A percentile compares a stretch with the other conserved stretches of the same genome.
phyloP scores from a whole-genome alignment of 495 filamentous ascomycete species.

The Neurospora sublineolata region DNA sequence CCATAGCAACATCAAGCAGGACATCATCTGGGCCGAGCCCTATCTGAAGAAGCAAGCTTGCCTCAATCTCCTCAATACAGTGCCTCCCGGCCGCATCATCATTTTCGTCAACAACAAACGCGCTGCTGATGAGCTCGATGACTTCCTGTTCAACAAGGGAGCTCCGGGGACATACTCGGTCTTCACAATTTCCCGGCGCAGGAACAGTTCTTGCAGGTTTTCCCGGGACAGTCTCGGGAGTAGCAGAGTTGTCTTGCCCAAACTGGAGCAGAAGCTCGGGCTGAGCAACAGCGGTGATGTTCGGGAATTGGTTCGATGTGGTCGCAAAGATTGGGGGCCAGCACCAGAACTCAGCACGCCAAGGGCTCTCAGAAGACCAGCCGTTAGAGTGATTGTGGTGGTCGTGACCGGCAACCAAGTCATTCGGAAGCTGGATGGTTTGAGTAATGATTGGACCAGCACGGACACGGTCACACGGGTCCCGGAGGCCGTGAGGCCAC shows the following conservation, averaged over 20 bases:
- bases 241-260: not conserved
- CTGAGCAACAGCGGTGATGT: not conserved
- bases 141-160: slow-evolving; percentile 67
- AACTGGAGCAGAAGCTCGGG: not conserved
- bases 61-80: slow-evolving; percentile 56
- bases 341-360: not conserved
- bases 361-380: not conserved
- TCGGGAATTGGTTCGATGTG: not conserved
- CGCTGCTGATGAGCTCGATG: slow-evolving; percentile 69
- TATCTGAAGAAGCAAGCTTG: slow-evolving; percentile 56
- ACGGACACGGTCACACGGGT: not conserved
- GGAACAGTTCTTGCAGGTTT: slow-evolving; percentile 63
- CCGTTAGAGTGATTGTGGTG: not conserved
- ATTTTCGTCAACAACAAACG: slow-evolving; percentile 80
- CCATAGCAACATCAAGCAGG: slow-evolving; percentile 69
- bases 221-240: slow-evolving; percentile 50
- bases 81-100: slow-evolving; percentile 66
- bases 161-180: slow-evolving; percentile 43
- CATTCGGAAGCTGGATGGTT: not conserved
- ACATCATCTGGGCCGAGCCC: slow-evolving; percentile 52
- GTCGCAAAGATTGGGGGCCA: not conserved
- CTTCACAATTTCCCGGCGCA: slow-evolving; percentile 24
- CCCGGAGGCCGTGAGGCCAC: not conserved
- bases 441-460: slow-evolving; percentile 1
- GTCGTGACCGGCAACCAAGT: not conserved